Conservation (phyloP, 805 yeast species). For the Saccharomyces cerevisiae region DNA sequence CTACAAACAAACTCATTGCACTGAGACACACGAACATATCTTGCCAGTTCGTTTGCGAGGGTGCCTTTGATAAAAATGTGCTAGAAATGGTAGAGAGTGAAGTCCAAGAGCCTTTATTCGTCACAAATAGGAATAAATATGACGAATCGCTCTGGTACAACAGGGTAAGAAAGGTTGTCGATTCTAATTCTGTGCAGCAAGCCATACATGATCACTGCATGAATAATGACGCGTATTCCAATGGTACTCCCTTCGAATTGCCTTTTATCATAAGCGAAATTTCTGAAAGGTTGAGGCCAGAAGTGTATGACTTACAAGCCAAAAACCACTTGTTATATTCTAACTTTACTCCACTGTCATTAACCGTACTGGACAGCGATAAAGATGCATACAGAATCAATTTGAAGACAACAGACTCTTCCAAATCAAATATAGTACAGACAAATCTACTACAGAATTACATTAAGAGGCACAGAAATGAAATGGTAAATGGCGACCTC, state of each 20-base stretch:
- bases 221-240: neutral
- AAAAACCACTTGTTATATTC: conserved; percentile 17
- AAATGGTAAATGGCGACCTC: conserved; percentile 2
- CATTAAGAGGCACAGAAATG: conserved; percentile 1
- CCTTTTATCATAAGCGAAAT: conserved; percentile 11
- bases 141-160: conserved; percentile 13
- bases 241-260: conserved; percentile 2
- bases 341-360: conserved; percentile 18
- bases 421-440: conserved; percentile 16
- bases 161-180: conserved; percentile 1
- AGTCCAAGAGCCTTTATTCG: conserved; percentile 15
- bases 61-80: conserved; percentile 10
- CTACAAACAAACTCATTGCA: conserved; percentile 32
- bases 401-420: conserved; percentile 6
- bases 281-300: conserved; percentile 23
- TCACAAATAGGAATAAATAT: conserved; percentile 16
- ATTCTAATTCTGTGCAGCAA: neutral
- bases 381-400: conserved; percentile 14
- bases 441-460: conserved; percentile 14
- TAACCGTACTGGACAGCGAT: conserved; percentile 20
- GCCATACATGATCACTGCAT: conserved; percentile 2
- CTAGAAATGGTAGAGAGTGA: conserved; percentile 14
- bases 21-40: conserved; percentile 8
- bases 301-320: conserved; percentile 28
- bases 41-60: conserved; percentile 18